A percentile compares a stretch with the other conserved stretches of the same genome.
Evolutionary conservation across 225 moss, liverwort and hornwort genomes (phyloP).

Genomic region (Takakia lepidozioides): DNA sequence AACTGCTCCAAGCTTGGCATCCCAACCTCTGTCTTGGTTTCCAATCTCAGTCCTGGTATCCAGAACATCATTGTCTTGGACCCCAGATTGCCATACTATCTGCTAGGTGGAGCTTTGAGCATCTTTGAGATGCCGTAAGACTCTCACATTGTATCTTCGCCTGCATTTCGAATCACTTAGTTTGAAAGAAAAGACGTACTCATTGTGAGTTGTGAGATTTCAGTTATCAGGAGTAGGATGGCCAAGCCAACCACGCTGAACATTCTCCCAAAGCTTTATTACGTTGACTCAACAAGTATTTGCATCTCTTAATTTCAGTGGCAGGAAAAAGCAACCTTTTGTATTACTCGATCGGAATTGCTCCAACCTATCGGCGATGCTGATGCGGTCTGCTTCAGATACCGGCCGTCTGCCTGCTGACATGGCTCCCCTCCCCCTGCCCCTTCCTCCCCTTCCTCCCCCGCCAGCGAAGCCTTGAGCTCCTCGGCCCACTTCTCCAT

Average conservation of each 20-base stretch:
- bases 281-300: neutral
- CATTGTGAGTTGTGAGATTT: too few relatives aligned
- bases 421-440: conserved; percentile 18
- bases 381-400: conserved; percentile 85
- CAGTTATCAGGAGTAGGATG: neutral
- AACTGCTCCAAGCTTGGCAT: too few relatives aligned
- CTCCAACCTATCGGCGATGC: conserved; percentile 72
- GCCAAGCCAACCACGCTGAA: neutral
- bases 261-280: neutral
- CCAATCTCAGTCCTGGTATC: too few relatives aligned
- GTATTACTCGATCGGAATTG: conserved; percentile 65
- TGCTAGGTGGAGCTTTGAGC: too few relatives aligned
- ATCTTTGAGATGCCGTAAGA: too few relatives aligned
- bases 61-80: too few relatives aligned
- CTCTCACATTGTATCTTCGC: too few relatives aligned
- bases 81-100: too few relatives aligned
- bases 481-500: too few relatives aligned
- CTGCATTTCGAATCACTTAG: too few relatives aligned
- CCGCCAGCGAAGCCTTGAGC: conserved; percentile 5
- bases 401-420: conserved; percentile 71
- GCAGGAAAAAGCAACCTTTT: conserved; percentile 29
- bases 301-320: neutral
- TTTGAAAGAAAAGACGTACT: too few relatives aligned
- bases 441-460: conserved; percentile 17
- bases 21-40: too few relatives aligned